These are phyloP conservation scores for Fraxinus velutina DNA, from an alignment of 305 asterid genomes.

Conservation along the genomic window DNA sequence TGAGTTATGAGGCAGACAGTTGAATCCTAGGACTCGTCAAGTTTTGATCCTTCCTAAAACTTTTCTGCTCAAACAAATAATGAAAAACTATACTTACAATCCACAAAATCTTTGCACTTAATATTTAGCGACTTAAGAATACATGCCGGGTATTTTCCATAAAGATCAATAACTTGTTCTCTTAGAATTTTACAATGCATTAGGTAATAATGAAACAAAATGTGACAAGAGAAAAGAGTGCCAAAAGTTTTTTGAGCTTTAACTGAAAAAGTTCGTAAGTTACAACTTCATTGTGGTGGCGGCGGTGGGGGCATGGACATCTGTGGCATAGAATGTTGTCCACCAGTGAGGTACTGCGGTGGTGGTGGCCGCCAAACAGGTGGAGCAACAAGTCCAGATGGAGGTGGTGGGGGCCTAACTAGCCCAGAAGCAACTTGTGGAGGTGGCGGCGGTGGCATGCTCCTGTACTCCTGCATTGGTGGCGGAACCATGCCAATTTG, in stretches of 20 bases:
- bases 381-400: constrained; percentile 53
- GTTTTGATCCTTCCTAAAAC: background rate
- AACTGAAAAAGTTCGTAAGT: background rate
- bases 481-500: constrained; percentile 46
- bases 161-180: background rate
- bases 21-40: background rate
- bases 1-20: background rate
- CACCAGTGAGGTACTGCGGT: constrained; percentile 68
- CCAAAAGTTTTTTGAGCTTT: background rate
- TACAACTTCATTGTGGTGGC: constrained; percentile 28
- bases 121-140: background rate
- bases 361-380: constrained; percentile 75
- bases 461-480: constrained; percentile 59
- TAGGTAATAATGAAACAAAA: background rate
- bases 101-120: background rate
- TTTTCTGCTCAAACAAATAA: background rate
- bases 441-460: constrained; percentile 73
- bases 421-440: constrained; percentile 44
- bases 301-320: constrained; percentile 71
- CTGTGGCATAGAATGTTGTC: constrained; percentile 49
- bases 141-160: background rate
- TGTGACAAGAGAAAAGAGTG: background rate
- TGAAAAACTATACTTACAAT: no score
- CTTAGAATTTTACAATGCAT: background rate
- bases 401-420: constrained; percentile 68